Conservation (phyloP, 2,329 filamentous ascomycete genomes). For the Ceratocystiopsis minuta region DNA sequence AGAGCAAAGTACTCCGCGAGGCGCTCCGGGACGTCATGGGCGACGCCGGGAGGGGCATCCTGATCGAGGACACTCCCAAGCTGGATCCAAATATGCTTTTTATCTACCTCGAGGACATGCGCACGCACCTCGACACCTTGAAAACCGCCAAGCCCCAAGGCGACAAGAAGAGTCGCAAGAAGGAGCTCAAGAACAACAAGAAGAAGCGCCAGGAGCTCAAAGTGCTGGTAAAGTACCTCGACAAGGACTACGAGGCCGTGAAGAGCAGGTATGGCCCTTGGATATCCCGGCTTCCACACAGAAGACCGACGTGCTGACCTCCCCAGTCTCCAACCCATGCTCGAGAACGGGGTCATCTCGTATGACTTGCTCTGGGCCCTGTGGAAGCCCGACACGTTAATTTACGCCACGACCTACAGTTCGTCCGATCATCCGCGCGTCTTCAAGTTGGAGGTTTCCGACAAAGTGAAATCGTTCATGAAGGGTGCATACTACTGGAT, state of each 20-base stretch:
- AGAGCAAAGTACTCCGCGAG: slow-evolving; percentile 61
- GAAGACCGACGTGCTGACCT: neutral
- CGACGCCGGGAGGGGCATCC: slow-evolving; percentile 56
- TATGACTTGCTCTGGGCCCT: slow-evolving; percentile 80
- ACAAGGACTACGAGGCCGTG: slow-evolving; percentile 55
- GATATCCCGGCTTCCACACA: too few species aligned
- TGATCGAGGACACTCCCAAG: slow-evolving; percentile 64
- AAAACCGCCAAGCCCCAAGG: slow-evolving; percentile 35
- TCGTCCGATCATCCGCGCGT: slow-evolving; percentile 58
- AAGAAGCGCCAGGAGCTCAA: slow-evolving; percentile 49
- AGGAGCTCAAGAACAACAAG: slow-evolving; percentile 37
- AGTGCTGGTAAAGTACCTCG: slow-evolving; percentile 24
- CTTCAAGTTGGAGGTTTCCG: slow-evolving; percentile 64
- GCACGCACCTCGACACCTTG: slow-evolving; percentile 42
- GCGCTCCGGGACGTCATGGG: slow-evolving; percentile 55
- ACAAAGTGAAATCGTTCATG: slow-evolving; percentile 50
- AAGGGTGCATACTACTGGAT: slow-evolving; percentile 53
- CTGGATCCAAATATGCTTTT: slow-evolving; percentile 56
- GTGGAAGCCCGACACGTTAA: slow-evolving; percentile 72
- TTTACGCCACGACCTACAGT: slow-evolving; percentile 61
- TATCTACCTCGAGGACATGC: slow-evolving; percentile 64
- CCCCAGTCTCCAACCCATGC: slow-evolving; percentile 53
- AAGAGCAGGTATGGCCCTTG: slow-evolving; percentile 37
- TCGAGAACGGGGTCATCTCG: slow-evolving; percentile 68
- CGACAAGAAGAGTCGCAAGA: slow-evolving; percentile 39